Percentiles rank a stretch among this genome's conserved stretches.
phyloP scores from a whole-genome alignment of 352 stramenopile genomes.

The Sclerospora graminicola region DNA sequence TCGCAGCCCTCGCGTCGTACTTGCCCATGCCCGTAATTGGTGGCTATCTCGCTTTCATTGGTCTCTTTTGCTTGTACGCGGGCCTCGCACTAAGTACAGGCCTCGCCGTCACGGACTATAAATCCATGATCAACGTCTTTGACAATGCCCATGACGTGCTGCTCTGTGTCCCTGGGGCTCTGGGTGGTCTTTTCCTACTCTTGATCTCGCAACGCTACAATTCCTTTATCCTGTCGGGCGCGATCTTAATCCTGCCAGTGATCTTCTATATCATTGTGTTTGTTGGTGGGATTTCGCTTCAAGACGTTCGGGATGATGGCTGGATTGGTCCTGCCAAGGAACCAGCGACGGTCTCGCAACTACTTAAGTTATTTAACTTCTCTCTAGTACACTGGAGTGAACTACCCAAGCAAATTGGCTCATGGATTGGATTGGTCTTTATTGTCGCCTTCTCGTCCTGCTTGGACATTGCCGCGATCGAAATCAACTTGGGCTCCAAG shows the following conservation, averaged over 20 bases:
- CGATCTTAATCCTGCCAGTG: slow-evolving; percentile 83
- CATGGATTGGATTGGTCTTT: slow-evolving; percentile 93
- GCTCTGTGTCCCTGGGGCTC: slow-evolving; percentile 76
- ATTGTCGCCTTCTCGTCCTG: slow-evolving; percentile 96
- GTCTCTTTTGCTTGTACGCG: slow-evolving; percentile 92
- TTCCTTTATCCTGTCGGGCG: slow-evolving; percentile 56
- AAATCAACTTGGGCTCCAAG: slow-evolving; percentile 92
- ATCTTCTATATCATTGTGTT: slow-evolving; percentile 87
- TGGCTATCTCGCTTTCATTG: slow-evolving; percentile 97
- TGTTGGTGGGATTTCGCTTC: slow-evolving; percentile 66
- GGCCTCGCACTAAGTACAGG: slow-evolving; percentile 88
- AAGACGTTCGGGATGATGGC: slow-evolving; percentile 84
- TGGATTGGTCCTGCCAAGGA: slow-evolving; percentile 83
- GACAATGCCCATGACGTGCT: slow-evolving; percentile 50
- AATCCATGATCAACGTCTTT: slow-evolving; percentile 64
- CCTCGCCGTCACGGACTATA: slow-evolving; percentile 82
- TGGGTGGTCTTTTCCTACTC: slow-evolving; percentile 78
- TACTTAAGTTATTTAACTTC: slow-evolving; percentile 89
- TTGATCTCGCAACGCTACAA: slow-evolving; percentile 73
- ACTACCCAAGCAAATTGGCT: slow-evolving; percentile 86
- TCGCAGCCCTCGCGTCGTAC: slow-evolving; percentile 93
- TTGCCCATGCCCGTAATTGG: slow-evolving; percentile 95
- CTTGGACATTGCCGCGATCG: slow-evolving; percentile 95
- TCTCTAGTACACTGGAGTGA: slow-evolving; percentile 84
- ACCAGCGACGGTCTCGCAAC: slow-evolving; percentile 46